Conservation (phyloP, 2,329 filamentous ascomycete genomes). For the Cordyceps fumosorosea region DNA sequence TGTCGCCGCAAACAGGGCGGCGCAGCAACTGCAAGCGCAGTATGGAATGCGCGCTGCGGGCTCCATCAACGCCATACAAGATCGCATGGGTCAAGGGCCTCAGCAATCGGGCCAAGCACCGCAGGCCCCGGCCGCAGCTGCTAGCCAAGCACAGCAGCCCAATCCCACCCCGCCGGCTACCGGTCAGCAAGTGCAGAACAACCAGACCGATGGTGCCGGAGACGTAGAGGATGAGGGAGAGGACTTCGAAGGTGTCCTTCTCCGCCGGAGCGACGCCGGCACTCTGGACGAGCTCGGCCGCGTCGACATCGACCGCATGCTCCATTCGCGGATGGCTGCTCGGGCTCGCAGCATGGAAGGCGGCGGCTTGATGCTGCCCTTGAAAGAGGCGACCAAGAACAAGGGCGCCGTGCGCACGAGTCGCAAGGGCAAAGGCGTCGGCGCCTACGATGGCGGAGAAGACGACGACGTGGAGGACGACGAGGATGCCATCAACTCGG, state of each 20-base stretch:
- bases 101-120: constrained; percentile 25
- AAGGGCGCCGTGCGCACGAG: constrained; percentile 15
- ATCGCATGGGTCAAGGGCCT: constrained; percentile 29
- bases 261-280: constrained; percentile 48
- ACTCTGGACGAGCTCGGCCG: constrained; percentile 50
- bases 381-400: constrained; percentile 47
- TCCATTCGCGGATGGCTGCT: constrained; percentile 61
- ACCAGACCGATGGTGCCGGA: constrained; percentile 67
- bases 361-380: constrained; percentile 67
- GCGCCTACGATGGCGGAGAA: constrained; percentile 57
- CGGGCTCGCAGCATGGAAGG: constrained; percentile 65
- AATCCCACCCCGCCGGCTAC: constrained; percentile 24
- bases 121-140: constrained; percentile 24
- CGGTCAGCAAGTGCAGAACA: constrained; percentile 27
- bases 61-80: constrained; percentile 58
- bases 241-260: constrained; percentile 52
- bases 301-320: constrained; percentile 59
- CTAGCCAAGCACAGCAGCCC: constrained; percentile 24
- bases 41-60: constrained; percentile 60
- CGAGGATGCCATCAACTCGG: constrained; percentile 96
- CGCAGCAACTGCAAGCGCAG: constrained; percentile 48
- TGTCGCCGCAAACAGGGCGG: constrained; percentile 48
- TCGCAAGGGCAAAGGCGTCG: constrained; percentile 28
- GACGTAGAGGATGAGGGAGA: constrained; percentile 45
- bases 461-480: constrained; percentile 60